Percentiles rank a stretch among this genome's conserved stretches.
These are phyloP conservation scores for Moelleriella libera DNA, from an alignment of 2,329 filamentous ascomycete species.

Conservation along the genomic window DNA sequence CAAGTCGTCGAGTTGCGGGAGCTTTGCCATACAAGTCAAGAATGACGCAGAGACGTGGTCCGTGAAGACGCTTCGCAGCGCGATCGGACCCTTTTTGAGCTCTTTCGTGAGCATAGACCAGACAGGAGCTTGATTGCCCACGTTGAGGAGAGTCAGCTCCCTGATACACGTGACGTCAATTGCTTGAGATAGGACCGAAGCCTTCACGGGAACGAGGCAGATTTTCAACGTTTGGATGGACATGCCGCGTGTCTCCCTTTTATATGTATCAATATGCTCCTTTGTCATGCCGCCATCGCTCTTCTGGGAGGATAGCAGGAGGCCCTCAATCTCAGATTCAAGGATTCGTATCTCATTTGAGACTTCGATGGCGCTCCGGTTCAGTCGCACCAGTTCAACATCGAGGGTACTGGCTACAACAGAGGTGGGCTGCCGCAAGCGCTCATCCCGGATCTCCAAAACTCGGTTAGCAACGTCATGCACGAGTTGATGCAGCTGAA, in stretches of 20 bases:
- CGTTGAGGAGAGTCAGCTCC: constrained; percentile 46
- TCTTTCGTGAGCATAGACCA: constrained; percentile 43
- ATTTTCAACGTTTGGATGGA: constrained; percentile 39
- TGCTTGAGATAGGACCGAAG: constrained; percentile 39
- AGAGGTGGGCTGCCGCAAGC: not conserved
- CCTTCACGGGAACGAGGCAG: constrained; percentile 45
- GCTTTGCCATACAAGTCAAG: constrained; percentile 35
- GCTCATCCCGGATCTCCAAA: constrained; percentile 2
- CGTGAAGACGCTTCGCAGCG: constrained; percentile 44
- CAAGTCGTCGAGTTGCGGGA: constrained; percentile 41
- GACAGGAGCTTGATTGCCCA: constrained; percentile 45
- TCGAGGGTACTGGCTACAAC: constrained; percentile 7
- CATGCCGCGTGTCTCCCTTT: constrained; percentile 43
- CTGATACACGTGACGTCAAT: constrained; percentile 43
- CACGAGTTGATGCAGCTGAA: constrained; percentile 3
- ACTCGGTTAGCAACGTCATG: constrained; percentile 1
- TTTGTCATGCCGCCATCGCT: constrained; percentile 7
- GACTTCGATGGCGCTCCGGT: constrained; percentile 4
- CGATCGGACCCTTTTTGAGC: constrained; percentile 34
- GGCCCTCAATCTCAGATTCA: constrained; percentile 4
- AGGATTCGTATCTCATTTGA: constrained; percentile 5
- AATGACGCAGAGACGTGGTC: constrained; percentile 46
- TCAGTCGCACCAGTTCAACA: constrained; percentile 16
- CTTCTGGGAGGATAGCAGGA: not conserved
- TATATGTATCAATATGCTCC: constrained; percentile 32